A percentile compares a stretch with the other conserved stretches of the same genome.
Evolutionary conservation across 108 stramenopile species (phyloP).

Genomic region (Cylindrotheca fusiformis): DNA sequence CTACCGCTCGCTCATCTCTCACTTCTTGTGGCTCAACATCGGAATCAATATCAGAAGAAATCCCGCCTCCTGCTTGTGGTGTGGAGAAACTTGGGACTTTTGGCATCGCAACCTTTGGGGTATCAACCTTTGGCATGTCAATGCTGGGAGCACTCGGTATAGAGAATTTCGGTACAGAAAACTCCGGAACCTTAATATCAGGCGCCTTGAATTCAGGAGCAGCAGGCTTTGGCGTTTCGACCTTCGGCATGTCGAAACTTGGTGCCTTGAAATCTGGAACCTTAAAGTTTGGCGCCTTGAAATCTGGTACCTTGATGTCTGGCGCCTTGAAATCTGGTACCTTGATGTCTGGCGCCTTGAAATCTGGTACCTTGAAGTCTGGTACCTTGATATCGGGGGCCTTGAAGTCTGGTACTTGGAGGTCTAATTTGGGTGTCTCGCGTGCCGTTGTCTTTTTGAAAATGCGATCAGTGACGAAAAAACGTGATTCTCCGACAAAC

Average conservation of each 20-base stretch:
- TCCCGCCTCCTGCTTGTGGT: conserved; percentile 7
- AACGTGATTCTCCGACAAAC: conserved; percentile 12
- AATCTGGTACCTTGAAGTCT: conserved; percentile 16
- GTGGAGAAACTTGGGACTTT: conserved; percentile 36
- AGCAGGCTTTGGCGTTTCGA: conserved; percentile 48
- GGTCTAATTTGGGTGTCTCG: too few species aligned
- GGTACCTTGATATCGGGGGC: not conserved
- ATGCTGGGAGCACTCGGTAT: conserved; percentile 28
- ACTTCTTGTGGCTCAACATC: conserved; percentile 67
- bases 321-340: conserved; percentile 42
- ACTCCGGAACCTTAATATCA: conserved; percentile 54
- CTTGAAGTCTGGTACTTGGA: not conserved
- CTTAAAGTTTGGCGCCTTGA: conserved; percentile 44
- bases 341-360: conserved; percentile 42
- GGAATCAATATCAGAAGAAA: conserved; percentile 20
- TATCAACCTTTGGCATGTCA: conserved; percentile 27
- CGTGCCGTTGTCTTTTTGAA: too few species aligned
- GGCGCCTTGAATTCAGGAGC: conserved; percentile 50
- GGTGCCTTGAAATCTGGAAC: conserved; percentile 40
- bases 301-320: conserved; percentile 49
- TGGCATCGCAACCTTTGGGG: conserved; percentile 36
- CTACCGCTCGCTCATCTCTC: conserved; percentile 69
- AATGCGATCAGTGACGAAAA: conserved; percentile 7
- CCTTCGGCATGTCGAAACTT: conserved; percentile 38
- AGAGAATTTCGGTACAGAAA: conserved; percentile 47